Base-by-base conservation (phyloP, 345 rosid species). In the Triadica sebifera region DNA sequence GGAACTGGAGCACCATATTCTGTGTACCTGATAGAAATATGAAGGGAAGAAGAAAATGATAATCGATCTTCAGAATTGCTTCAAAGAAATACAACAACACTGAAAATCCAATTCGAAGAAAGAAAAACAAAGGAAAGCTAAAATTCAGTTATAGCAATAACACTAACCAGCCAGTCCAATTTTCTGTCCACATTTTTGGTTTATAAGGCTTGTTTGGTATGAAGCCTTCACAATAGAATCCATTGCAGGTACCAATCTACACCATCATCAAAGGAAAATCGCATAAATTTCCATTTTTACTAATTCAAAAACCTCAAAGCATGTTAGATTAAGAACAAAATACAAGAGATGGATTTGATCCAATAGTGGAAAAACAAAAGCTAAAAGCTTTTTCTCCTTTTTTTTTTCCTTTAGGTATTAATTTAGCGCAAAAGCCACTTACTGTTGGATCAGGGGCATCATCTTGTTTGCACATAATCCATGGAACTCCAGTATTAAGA, bases 381-480 rank as follows among this genome's bases (percentile, higher is more conserved):
- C 4, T 20, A n/a, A 58, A 57, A 12, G 8, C 29, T 57, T n/a
- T n/a, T n/a, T n/a, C n/a, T n/a, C n/a, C 17, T 51, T 51, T 15
- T 51, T 12, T 12, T n/a, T 12, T 29, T 2, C 34, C 6, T 17
- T n/a, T 12, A n/a, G n/a, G 56, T 51, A 51, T 15, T 51, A n/a
- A 51, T 51, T 51, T 13, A 51, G 20, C 6, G 19, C 6, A 43
- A 8, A 43, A 59, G 20, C 20, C 9, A 73, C 71, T 55, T 52
- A 63, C 81, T 19, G 77, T 73, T 5, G 86, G 85, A 72, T 85
- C 84, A 58, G 88, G 88, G 12, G 88, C 88, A 71, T 82, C 83
- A 2, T 85, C 78, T 80, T 85, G 84, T 74, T 85, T 85, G 84
- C 85, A 85, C 88, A 85, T 85, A 17, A 85, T 78, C 88, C 88